Evolutionary conservation across 768 basidiomycete species (phyloP).

Genomic region (Serendipita indica): DNA sequence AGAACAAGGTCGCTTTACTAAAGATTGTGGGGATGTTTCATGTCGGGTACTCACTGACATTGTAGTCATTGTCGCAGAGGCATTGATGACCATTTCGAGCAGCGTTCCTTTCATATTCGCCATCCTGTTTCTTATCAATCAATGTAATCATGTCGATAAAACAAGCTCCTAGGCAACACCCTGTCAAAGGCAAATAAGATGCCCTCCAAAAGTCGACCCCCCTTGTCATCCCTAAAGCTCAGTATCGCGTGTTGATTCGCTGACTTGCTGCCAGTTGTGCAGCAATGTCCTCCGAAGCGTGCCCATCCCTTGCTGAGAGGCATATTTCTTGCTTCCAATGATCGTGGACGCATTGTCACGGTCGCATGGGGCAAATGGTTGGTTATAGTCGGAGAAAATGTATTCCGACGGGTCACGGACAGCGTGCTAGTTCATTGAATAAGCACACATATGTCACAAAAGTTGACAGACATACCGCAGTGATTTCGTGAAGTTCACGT

Average conservation of each 20-base stretch:
- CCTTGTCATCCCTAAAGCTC: too few species aligned
- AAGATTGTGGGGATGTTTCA: too few species aligned
- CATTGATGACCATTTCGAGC: too few species aligned
- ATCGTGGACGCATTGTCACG: slow-evolving; percentile 42
- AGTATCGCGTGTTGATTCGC: slow-evolving; percentile 13
- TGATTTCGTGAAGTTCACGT: slow-evolving; percentile 57
- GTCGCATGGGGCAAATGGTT: slow-evolving; percentile 57
- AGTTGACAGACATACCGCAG: slow-evolving; percentile 30
- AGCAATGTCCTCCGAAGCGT: slow-evolving; percentile 23
- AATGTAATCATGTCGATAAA: too few species aligned
- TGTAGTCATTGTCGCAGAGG: too few species aligned
- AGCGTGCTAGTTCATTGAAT: slow-evolving; percentile 31
- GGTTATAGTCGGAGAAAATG: slow-evolving; percentile 44
- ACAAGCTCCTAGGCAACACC: too few species aligned
- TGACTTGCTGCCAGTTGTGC: slow-evolving; percentile 24
- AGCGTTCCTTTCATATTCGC: too few species aligned
- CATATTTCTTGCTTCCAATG: slow-evolving; percentile 17
- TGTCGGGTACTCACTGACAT: too few species aligned
- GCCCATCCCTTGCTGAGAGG: slow-evolving; percentile 19
- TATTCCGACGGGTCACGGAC: slow-evolving; percentile 36
- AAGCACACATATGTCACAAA: not conserved
- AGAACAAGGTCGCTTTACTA: too few species aligned
- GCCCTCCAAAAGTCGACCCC: too few species aligned
- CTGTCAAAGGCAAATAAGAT: too few species aligned
- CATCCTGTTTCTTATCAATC: too few species aligned